Base-by-base conservation (phyloP, 352 stramenopile species). In the Phytophthora cryptogea region DNA sequence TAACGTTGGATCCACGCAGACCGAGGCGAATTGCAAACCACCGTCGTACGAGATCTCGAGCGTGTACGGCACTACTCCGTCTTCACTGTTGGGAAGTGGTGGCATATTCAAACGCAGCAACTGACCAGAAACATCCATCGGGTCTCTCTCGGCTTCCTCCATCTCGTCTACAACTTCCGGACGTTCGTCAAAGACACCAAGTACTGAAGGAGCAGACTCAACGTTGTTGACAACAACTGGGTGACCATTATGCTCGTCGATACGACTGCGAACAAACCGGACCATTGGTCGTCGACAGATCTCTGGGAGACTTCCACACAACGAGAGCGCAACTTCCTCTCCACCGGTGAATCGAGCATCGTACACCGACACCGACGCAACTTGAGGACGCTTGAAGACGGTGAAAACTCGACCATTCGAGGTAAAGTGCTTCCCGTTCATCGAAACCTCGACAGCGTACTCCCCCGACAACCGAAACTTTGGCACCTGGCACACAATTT, bases 381-480 rank as follows among this genome's bases (percentile, higher is more conserved):
- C 44, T 20, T 63, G 40, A 10, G 78, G 76, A 7, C 70, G 70
- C 23, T 78, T 78, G 49, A 83, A 89, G 4, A 74, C 76, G 2
- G 78, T 79, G 39, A 92, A 90, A 20, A 78, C 37, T 17, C 72
- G 59, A 5, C 80, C 71, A 36, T 89, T 85, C 0, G 65, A 70
- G 0, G 78, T 94, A 47, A 94, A 95, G 50, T 90, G 70, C 47
- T 84, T 88, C 17, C 87, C 85, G 28, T 94, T 88, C 68, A 90
- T 89, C 2, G 87, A 83, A 11, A 96, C 73, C 54, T 94, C 78
- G 10, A 90, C 74, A 1, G 68, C 62, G 58, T 88, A 93, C 14
- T 81, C 71, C 6, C 85, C 78, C 4, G 83, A 46, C 4, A 84
- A 55, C 14, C 64, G 74, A 45, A 95, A 94, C 47, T 72, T 80